A percentile compares a stretch with the other conserved stretches of the same genome.
phyloP scores from a whole-genome alignment of 2,329 filamentous ascomycete species.

The Simplicillium aogashimaense region DNA sequence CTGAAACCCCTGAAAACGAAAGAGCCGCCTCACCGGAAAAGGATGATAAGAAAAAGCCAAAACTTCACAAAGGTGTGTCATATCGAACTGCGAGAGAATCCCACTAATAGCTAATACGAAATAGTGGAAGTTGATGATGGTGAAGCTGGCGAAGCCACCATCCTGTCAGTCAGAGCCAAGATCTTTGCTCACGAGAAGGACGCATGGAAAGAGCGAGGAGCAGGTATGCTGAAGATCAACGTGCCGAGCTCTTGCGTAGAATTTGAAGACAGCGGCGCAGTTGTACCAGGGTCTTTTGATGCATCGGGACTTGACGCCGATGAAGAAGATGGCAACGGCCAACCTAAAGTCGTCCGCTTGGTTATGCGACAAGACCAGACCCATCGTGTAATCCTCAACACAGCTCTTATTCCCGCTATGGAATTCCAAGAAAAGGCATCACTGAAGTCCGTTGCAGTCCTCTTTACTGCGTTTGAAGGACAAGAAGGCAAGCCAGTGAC shows the following conservation, averaged over 20 bases:
- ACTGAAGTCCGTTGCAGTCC: conserved; percentile 59
- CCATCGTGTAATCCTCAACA: conserved; percentile 78
- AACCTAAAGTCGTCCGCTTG: conserved; percentile 51
- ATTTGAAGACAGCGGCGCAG: conserved; percentile 39
- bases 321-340: conserved; percentile 21
- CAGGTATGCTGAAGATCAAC: conserved; percentile 79
- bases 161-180: conserved; percentile 70
- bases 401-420: conserved; percentile 67
- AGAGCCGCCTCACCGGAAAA: conserved; percentile 37
- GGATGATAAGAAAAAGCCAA: conserved; percentile 52
- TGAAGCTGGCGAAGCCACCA: conserved; percentile 70
- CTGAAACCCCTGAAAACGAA: conserved; percentile 37
- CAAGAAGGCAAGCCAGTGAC: conserved; percentile 43
- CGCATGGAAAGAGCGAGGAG: conserved; percentile 82
- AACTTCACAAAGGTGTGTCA: conserved; percentile 58
- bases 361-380: conserved; percentile 90
- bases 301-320: conserved; percentile 39
- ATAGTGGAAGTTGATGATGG: conserved; percentile 69
- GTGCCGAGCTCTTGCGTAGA: conserved; percentile 49
- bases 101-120: conserved; percentile 14
- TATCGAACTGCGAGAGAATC: neutral
- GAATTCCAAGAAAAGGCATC: conserved; percentile 68
- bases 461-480: conserved; percentile 55
- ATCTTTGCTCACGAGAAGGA: conserved; percentile 69
- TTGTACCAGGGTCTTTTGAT: conserved; percentile 46